Conservation (phyloP, 176 grass and related monocot genomes). For the Zoysia pacifica region DNA sequence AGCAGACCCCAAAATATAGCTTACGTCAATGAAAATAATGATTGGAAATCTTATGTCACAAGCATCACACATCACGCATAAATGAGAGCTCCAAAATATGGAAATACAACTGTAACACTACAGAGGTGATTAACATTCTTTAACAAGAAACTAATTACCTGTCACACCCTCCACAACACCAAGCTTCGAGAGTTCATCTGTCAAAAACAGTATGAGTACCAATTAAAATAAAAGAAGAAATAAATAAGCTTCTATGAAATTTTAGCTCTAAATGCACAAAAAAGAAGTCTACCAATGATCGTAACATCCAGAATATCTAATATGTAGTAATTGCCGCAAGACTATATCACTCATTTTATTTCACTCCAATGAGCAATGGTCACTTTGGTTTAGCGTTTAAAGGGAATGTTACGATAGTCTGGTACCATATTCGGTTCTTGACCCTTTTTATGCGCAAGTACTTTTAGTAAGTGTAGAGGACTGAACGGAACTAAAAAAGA, state of each 20-base stretch:
- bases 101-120: conserved; percentile 21
- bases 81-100: conserved; percentile 19
- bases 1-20: background rate
- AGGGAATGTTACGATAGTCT: background rate
- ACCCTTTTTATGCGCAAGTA: background rate
- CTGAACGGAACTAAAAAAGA: background rate
- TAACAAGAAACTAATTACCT: conserved; percentile 50
- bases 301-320: conserved; percentile 9
- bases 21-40: conserved; percentile 17
- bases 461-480: background rate
- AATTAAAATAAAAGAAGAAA: conserved; percentile 24
- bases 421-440: background rate
- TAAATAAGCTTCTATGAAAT: conserved; percentile 29
- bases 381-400: background rate
- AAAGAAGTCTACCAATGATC: background rate
- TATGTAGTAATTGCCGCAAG: conserved; percentile 5
- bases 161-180: conserved; percentile 71
- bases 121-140: background rate
- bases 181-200: conserved; percentile 86
- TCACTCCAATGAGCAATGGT: background rate
- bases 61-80: conserved; percentile 19
- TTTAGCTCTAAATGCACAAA: conserved; percentile 25
- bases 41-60: conserved; percentile 1
- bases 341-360: conserved; percentile 2
- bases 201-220: conserved; percentile 44